These are phyloP conservation scores for Brettanomyces custersianus DNA, from an alignment of 805 yeast genomes.

Conservation along the genomic window DNA sequence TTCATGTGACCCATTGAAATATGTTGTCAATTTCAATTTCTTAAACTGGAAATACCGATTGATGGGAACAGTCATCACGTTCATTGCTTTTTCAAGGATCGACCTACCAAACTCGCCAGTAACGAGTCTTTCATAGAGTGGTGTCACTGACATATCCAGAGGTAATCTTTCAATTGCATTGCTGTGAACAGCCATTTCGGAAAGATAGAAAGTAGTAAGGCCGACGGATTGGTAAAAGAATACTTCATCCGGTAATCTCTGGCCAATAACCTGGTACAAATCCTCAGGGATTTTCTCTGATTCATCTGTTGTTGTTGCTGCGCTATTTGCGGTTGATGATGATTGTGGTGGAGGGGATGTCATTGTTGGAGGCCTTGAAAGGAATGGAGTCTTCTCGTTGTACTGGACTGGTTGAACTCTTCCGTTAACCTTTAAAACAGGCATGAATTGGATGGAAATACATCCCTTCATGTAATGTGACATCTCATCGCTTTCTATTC, in stretches of 20 bases:
- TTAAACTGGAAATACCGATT: slow-evolving; percentile 82
- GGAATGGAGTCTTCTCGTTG: slow-evolving; percentile 1
- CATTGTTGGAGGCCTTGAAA: slow-evolving; percentile 7
- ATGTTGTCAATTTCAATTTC: slow-evolving; percentile 41
- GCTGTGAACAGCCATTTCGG: slow-evolving; percentile 62
- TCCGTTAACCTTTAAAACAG: slow-evolving; percentile 65
- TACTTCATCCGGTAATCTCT: slow-evolving; percentile 78
- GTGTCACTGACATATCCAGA: slow-evolving; percentile 48
- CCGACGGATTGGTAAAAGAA: slow-evolving; percentile 79
- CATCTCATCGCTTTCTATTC: slow-evolving; percentile 34
- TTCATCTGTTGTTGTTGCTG: slow-evolving; percentile 8
- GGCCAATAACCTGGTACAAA: slow-evolving; percentile 72
- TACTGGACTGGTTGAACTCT: slow-evolving; percentile 36
- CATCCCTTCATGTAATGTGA: slow-evolving; percentile 58
- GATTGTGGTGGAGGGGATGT: slow-evolving; percentile 8
- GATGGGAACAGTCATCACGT: slow-evolving; percentile 59
- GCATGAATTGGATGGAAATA: slow-evolving; percentile 60
- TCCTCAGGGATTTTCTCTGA: slow-evolving; percentile 56
- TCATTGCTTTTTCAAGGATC: slow-evolving; percentile 52
- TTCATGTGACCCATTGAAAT: slow-evolving; percentile 14
- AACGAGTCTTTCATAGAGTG: slow-evolving; percentile 50
- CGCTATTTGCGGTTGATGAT: slow-evolving; percentile 6
- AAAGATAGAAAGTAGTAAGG: slow-evolving; percentile 50
- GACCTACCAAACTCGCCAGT: slow-evolving; percentile 35
- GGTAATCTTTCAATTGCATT: slow-evolving; percentile 55